Conservation (phyloP, 2,329 filamentous ascomycete species). For the Penicillium palitans region DNA sequence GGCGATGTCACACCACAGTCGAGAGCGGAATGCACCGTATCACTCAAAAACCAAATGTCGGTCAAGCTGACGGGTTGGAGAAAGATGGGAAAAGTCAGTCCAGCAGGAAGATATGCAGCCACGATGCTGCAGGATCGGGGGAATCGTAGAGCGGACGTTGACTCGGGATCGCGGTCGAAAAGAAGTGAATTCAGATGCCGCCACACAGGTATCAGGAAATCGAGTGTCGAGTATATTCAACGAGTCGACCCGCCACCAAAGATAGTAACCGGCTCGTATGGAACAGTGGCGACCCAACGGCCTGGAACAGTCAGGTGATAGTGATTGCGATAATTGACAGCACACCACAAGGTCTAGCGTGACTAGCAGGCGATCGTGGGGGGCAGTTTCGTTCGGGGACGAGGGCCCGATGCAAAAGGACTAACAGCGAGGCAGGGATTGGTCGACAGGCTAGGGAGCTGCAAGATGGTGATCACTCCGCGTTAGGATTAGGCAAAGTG, state of each 20-base stretch:
- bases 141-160: background rate
- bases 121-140: constrained; percentile 16
- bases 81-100: constrained; percentile 24
- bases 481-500: constrained; percentile 8
- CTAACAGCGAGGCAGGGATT: constrained; percentile 14
- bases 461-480: constrained; percentile 24
- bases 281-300: constrained; percentile 23
- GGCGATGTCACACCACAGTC: constrained; percentile 34
- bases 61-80: constrained; percentile 31
- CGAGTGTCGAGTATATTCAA: background rate
- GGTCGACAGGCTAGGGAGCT: constrained; percentile 23
- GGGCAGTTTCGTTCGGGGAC: constrained; percentile 2
- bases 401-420: constrained; percentile 8
- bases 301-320: constrained; percentile 25
- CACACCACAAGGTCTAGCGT: constrained; percentile 15
- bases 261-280: constrained; percentile 2
- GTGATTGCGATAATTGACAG: constrained; percentile 25
- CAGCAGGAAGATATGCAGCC: constrained; percentile 29
- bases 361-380: constrained; percentile 17
- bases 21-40: constrained; percentile 36
- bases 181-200: background rate
- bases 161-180: background rate
- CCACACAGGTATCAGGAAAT: background rate
- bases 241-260: background rate
- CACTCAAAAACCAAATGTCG: constrained; percentile 38